These are phyloP conservation scores for Eutrema heterophyllum DNA, from an alignment of 345 rosid genomes.

Conservation along the genomic window DNA sequence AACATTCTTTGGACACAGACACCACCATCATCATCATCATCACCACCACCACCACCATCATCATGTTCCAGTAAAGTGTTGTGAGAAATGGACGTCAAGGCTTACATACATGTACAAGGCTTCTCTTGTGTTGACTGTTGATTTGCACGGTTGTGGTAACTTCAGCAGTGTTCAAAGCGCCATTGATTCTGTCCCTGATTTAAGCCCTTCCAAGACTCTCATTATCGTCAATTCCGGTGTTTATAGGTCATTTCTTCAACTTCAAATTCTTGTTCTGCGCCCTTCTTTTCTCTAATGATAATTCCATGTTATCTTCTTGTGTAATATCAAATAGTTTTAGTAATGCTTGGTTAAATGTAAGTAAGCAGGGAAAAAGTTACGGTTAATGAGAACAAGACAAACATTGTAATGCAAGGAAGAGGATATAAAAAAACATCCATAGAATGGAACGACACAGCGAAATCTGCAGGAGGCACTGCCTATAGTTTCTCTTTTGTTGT, in stretches of 20 bases:
- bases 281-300: not conserved
- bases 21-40: not conserved
- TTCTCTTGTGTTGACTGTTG: constrained; percentile 57
- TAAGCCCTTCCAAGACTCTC: constrained; percentile 46
- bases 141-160: constrained; percentile 56
- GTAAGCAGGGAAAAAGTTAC: constrained; percentile 72
- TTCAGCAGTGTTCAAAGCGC: constrained; percentile 73
- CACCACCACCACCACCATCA: not conserved
- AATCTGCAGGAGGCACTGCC: constrained; percentile 65
- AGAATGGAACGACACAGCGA: constrained; percentile 84
- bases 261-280: not conserved
- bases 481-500: constrained; percentile 60
- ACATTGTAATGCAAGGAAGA: constrained; percentile 68
- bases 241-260: constrained; percentile 52
- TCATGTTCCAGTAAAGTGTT: constrained; percentile 30
- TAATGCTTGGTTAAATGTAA: not conserved
- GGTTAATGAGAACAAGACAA: constrained; percentile 55
- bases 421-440: constrained; percentile 57
- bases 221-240: constrained; percentile 60
- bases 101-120: constrained; percentile 32
- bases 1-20: constrained; percentile 14
- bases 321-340: not conserved
- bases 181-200: constrained; percentile 59
- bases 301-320: not conserved
- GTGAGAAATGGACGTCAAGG: constrained; percentile 36